phyloP scores from a whole-genome alignment of 2,329 filamentous ascomycete species.

The Mollisiaceae sp. region DNA sequence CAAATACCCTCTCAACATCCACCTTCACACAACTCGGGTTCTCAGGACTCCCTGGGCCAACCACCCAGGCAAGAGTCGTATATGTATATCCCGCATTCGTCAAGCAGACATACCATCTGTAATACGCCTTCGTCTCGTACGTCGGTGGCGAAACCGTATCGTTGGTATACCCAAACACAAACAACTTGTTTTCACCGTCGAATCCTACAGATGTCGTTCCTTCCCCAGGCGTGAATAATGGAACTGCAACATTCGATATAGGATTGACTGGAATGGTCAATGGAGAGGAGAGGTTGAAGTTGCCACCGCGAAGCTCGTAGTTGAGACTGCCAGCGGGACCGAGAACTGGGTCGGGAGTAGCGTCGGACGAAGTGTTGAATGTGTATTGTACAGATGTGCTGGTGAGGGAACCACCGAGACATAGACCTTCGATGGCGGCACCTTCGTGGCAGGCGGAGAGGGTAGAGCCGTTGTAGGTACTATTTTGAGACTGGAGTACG shows the following conservation, averaged over 20 bases:
- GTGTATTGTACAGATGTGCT: slow-evolving; percentile 32
- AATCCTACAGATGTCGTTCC: slow-evolving; percentile 45
- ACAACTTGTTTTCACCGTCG: slow-evolving; percentile 45
- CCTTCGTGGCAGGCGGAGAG: slow-evolving; percentile 53
- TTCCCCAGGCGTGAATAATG: slow-evolving; percentile 45
- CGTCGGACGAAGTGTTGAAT: slow-evolving; percentile 42
- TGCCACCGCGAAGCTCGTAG: slow-evolving; percentile 31
- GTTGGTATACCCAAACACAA: slow-evolving; percentile 47
- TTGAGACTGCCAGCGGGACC: slow-evolving; percentile 35
- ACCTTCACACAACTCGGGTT: slow-evolving; percentile 52
- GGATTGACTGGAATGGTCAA: slow-evolving; percentile 46
- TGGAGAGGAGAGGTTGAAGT: slow-evolving; percentile 43
- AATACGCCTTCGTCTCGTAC: slow-evolving; percentile 32
- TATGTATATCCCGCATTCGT: slow-evolving; percentile 51
- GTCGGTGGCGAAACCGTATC: slow-evolving; percentile 45
- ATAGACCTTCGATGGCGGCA: slow-evolving; percentile 54
- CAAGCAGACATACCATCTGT: slow-evolving; percentile 51
- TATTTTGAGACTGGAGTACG: slow-evolving; percentile 46
- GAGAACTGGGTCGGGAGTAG: slow-evolving; percentile 31
- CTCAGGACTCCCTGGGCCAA: slow-evolving; percentile 47
- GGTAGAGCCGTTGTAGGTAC: slow-evolving; percentile 45
- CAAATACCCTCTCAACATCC: slow-evolving; percentile 44
- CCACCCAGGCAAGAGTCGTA: slow-evolving; percentile 49
- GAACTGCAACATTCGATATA: slow-evolving; percentile 48
- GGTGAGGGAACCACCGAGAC: slow-evolving; percentile 38